Percentiles rank a stretch among this genome's conserved stretches.
Evolutionary conservation across 306 rosid species (phyloP).

Genomic region (Acmispon strigosus): DNA sequence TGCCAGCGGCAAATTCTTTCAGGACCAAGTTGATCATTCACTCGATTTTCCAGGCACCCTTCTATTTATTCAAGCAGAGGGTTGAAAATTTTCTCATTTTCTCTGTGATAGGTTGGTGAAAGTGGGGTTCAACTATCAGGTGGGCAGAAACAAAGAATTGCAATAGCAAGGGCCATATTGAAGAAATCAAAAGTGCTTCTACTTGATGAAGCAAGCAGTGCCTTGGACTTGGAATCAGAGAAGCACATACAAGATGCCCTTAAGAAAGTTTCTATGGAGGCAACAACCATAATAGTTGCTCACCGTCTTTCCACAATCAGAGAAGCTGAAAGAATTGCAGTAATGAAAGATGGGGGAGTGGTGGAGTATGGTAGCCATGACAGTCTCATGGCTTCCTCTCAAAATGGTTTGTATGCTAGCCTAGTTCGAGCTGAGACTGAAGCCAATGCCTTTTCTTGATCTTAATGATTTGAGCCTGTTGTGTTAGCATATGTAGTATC

Average conservation of each 20-base stretch:
- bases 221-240: slow-evolving; percentile 81
- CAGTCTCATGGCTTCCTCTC: slow-evolving; percentile 46
- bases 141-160: slow-evolving; percentile 85
- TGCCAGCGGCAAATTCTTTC: too few species aligned
- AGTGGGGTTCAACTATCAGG: slow-evolving; percentile 82
- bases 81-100: not conserved
- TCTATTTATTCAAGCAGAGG: not conserved
- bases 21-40: too few species aligned
- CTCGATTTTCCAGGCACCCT: not conserved
- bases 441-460: slow-evolving; percentile 62
- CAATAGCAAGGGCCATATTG: slow-evolving; percentile 79
- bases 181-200: slow-evolving; percentile 66
- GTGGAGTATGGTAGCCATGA: slow-evolving; percentile 76
- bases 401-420: slow-evolving; percentile 58
- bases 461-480: not conserved
- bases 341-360: slow-evolving; percentile 60
- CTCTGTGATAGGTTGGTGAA: slow-evolving; percentile 51
- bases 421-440: slow-evolving; percentile 69
- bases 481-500: not conserved
- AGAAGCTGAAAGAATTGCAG: slow-evolving; percentile 70
- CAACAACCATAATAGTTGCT: slow-evolving; percentile 76
- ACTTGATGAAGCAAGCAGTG: slow-evolving; percentile 96
- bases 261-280: slow-evolving; percentile 33
- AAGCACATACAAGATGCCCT: slow-evolving; percentile 69
- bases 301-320: slow-evolving; percentile 71